A percentile compares a stretch with the other conserved stretches of the same genome.
These are phyloP conservation scores for Synchytrium microbalum DNA, from an alignment of 371 early-diverging fungal species.

Conservation along the genomic window DNA sequence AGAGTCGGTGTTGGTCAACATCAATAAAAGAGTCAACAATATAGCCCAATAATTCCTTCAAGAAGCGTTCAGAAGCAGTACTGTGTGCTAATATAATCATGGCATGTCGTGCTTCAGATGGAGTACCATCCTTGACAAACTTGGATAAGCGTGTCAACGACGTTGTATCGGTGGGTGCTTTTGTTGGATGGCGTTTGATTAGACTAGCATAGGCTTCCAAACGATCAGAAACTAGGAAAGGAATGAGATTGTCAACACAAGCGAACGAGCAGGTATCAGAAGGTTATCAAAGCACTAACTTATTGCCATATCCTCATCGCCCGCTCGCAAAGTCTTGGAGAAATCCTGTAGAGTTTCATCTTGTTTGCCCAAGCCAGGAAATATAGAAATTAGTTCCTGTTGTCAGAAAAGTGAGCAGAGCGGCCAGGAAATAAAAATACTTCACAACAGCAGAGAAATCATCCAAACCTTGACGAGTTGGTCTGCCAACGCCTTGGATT, in stretches of 20 bases:
- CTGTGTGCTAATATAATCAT: constrained; percentile 50
- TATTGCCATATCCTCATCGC: not conserved
- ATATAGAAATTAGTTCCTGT: no score
- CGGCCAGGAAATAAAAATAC: no score
- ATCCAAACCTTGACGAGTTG: not conserved
- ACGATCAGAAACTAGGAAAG: not conserved
- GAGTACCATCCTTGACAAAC: constrained; percentile 40
- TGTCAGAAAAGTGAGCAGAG: no score
- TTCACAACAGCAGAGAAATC: no score
- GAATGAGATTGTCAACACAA: not conserved
- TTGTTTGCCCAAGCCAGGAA: not conserved
- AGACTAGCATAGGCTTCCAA: not conserved
- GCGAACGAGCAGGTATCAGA: no score
- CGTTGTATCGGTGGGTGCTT: not conserved
- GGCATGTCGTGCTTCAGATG: constrained; percentile 51
- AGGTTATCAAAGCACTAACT: not conserved
- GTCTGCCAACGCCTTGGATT: not conserved
- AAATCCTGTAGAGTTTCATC: not conserved
- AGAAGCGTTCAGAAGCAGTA: not conserved
- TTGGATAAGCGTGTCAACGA: constrained; percentile 27
- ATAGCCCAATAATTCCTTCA: not conserved
- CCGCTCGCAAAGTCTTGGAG: not conserved
- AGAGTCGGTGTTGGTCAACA: constrained; percentile 25
- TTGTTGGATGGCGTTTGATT: not conserved
- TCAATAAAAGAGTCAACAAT: not conserved